Evolutionary conservation across 23 red algal genomes (phyloP), one percentile per base, ranked within the genome.

Genomic region (Agarophyton chilense): DNA sequence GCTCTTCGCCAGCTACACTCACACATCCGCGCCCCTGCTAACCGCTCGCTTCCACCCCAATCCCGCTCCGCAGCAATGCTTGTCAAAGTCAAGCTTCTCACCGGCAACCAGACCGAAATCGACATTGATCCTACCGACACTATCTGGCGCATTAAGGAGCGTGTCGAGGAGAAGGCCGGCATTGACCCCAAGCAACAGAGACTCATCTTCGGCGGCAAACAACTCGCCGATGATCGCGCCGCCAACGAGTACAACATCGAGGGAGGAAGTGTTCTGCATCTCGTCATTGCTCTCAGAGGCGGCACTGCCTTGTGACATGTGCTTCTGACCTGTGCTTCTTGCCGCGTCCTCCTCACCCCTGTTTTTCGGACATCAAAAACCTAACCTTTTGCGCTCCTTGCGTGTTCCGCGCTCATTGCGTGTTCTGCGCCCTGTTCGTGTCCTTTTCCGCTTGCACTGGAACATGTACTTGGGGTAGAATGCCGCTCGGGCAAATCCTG

Each of bases 241-340:
- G 96, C 96, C 32, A 93, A 90, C 78, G 92, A 95, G 47, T 98
- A 98, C 68, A 93, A 95, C 82, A 98, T 98, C 62, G 96, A 98
- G 72, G 96, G 96, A 14, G 96, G 96, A 18, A 95, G 92, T 45
- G 96, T 98, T 21, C 86, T 98, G 13, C 96, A 98, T 52, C 94
- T 98, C 47, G 96, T 98, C 78, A 84, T 98, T 55, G 93, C 93
- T 10, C 81, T 98, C 24, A 83, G 96, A 68, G 96, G 96, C 66
- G 96, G 96, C 8, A 2, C 29, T 36, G 2, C 25, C 31, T 18
- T 65, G 28, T 65, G 31, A 65, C 44, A 47, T 65, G 18, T 17
- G 29, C 60, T 65, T 31, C 22, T 2, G 29, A 28, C 14, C 22
- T n/a, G n/a, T n/a, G n/a, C n/a, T n/a, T n/a, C n/a, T n/a, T n/a